A percentile compares a stretch with the other conserved stretches of the same genome.
Evolutionary conservation across 169 alveolate species (phyloP).

Genomic region (Cyclospora cayetanensis): DNA sequence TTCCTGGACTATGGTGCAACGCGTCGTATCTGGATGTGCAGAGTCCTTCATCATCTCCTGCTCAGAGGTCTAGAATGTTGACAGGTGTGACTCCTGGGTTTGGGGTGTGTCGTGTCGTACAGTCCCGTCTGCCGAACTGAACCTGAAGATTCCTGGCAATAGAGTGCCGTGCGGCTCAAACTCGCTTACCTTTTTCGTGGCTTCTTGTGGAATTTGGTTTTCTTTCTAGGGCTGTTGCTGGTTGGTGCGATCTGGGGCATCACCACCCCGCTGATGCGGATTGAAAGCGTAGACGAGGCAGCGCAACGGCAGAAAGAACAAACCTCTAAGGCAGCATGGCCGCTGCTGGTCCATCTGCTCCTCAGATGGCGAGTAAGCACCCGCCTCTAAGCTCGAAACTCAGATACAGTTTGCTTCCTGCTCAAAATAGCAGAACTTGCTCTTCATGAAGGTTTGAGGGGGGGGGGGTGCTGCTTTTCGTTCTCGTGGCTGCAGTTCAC

Average conservation of each 20-base stretch:
- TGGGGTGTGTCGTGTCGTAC: not conserved
- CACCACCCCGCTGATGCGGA: slow-evolving; percentile 47
- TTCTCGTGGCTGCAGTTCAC: not conserved
- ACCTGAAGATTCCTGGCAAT: not conserved
- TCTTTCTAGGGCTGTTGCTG: slow-evolving; percentile 32
- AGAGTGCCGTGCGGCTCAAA: not conserved
- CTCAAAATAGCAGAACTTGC: not conserved
- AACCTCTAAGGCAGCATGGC: not conserved
- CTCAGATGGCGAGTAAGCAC: not conserved
- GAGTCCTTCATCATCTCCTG: too few relatives aligned
- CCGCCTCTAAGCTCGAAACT: not conserved
- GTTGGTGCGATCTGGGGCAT: slow-evolving; percentile 52
- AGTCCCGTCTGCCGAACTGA: not conserved
- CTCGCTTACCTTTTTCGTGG: not conserved
- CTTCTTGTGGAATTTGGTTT: too few relatives aligned
- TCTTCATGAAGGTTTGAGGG: not conserved
- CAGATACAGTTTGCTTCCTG: not conserved
- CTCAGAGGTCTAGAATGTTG: not conserved
- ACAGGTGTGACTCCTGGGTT: not conserved
- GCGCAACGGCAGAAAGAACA: not conserved
- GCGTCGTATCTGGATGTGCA: too few relatives aligned
- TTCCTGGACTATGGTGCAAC: too few relatives aligned
- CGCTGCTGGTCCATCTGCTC: not conserved
- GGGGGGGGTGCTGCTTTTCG: not conserved
- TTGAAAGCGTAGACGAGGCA: not conserved